Percentiles rank a stretch among this genome's conserved stretches.
Evolutionary conservation across 257 asterid species (phyloP).

Genomic region (Fraxinus quadrangulata): DNA sequence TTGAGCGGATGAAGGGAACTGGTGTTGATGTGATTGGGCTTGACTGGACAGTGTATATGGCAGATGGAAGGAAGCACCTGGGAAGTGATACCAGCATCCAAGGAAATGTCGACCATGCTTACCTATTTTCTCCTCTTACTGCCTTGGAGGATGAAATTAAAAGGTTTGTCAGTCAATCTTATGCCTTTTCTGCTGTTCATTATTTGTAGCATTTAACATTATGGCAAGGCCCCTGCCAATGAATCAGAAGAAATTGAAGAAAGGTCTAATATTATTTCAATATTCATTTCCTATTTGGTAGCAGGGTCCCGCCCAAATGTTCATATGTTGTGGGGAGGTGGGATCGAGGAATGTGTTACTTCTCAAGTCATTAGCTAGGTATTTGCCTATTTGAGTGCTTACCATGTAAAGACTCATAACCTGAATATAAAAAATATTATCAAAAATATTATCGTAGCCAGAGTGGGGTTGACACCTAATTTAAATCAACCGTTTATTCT

Average conservation of each 20-base stretch:
- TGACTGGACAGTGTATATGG: conserved; percentile 98
- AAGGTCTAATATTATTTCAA: not conserved
- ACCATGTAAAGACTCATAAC: not conserved
- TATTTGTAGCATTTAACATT: not conserved
- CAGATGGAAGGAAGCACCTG: conserved; percentile 77
- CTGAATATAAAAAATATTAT: not conserved
- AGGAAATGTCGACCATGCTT: conserved; percentile 95
- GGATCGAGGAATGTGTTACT: not conserved
- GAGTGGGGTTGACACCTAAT: no score
- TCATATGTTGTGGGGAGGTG: not conserved
- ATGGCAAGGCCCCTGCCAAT: not conserved
- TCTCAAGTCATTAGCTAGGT: not conserved
- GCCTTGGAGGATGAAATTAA: conserved; percentile 72
- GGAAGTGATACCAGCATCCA: conserved; percentile 79
- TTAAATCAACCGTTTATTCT: no score
- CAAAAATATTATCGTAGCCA: no score
- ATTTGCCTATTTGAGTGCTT: not conserved
- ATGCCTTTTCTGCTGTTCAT: not conserved
- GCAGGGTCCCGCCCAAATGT: not conserved
- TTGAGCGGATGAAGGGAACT: conserved; percentile 89
- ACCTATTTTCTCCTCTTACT: conserved; percentile 78
- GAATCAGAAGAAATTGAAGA: not conserved
- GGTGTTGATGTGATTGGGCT: conserved; percentile 98
- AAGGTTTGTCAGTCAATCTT: conserved; percentile 49
- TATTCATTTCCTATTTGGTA: not conserved